Conservation (phyloP, 2,329 filamentous ascomycete species). For the Xylaria sp. region DNA sequence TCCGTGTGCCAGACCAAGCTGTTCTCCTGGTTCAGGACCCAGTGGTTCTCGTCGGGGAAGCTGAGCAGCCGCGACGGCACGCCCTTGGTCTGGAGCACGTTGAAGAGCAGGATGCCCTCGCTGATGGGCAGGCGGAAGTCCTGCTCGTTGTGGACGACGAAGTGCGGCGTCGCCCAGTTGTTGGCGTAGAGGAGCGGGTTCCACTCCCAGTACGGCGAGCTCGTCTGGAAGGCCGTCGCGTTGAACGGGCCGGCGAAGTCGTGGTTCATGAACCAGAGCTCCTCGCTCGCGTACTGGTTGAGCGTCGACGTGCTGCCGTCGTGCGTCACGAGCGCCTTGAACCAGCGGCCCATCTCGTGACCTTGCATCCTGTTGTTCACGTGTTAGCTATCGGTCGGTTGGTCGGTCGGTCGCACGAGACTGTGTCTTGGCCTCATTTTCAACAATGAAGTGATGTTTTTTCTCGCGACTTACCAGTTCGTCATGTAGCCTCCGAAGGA, state of each 20-base stretch:
- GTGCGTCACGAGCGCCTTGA: conserved; percentile 67
- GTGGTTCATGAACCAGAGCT: conserved; percentile 54
- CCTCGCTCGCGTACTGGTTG: conserved; percentile 51
- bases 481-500: conserved; percentile 68
- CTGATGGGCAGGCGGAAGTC: conserved; percentile 75
- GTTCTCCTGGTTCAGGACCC: conserved; percentile 77
- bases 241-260: conserved; percentile 62
- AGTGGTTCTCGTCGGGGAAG: conserved; percentile 80
- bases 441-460: not conserved
- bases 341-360: conserved; percentile 63
- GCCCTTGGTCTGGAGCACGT: conserved; percentile 71
- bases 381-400: not conserved
- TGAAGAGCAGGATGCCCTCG: conserved; percentile 76
- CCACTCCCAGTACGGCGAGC: conserved; percentile 59
- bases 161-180: conserved; percentile 75
- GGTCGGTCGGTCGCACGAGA: not conserved
- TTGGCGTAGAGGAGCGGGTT: conserved; percentile 60
- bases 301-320: conserved; percentile 57
- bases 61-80: conserved; percentile 74
- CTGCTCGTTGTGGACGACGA: conserved; percentile 75
- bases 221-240: conserved; percentile 53
- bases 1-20: conserved; percentile 74
- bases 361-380: conserved; percentile 59
- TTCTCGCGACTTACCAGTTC: conserved; percentile 54
- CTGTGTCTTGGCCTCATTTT: not conserved